phyloP scores from a whole-genome alignment of 129 eudicot species.

The Arctium lappa region DNA sequence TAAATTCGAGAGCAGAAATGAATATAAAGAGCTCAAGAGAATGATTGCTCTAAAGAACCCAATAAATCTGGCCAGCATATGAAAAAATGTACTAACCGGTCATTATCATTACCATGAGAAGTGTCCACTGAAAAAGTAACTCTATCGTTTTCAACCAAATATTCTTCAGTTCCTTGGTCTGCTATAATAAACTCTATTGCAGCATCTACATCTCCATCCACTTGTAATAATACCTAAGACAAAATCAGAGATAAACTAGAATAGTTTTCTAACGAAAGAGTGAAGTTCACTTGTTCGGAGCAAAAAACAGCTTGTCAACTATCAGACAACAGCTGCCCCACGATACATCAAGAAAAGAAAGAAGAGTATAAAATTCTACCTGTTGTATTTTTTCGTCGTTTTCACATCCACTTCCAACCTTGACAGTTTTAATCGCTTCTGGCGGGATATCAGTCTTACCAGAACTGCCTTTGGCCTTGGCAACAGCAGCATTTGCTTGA shows the following conservation, averaged over 20 bases:
- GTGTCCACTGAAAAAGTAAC: slow-evolving; percentile 23
- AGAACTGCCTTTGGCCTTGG: slow-evolving; percentile 37
- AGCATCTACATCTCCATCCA: slow-evolving; percentile 80
- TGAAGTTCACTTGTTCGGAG: not conserved
- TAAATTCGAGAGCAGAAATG: not conserved
- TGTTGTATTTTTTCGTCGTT: slow-evolving; percentile 56
- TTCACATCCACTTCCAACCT: slow-evolving; percentile 81
- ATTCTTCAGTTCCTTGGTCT: slow-evolving; percentile 54
- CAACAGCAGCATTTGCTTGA: slow-evolving; percentile 45
- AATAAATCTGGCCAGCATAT: slow-evolving; percentile 7
- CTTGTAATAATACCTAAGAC: slow-evolving; percentile 56
- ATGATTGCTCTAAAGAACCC: not conserved
- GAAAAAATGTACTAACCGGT: slow-evolving; percentile 40
- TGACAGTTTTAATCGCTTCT: slow-evolving; percentile 59
- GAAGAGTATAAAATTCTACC: slow-evolving; percentile 29
- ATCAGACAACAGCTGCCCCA: not conserved
- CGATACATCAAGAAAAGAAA: not conserved
- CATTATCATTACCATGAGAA: slow-evolving; percentile 62
- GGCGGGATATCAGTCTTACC: slow-evolving; percentile 28
- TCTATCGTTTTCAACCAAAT: slow-evolving; percentile 30
- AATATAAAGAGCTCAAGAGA: not conserved
- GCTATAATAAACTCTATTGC: slow-evolving; percentile 81
- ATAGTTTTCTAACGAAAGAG: not conserved
- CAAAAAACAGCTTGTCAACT: not conserved
- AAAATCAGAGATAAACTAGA: not conserved